phyloP scores from a whole-genome alignment of 2,329 filamentous ascomycete species.

The Fusarium neocosmosporiellum region DNA sequence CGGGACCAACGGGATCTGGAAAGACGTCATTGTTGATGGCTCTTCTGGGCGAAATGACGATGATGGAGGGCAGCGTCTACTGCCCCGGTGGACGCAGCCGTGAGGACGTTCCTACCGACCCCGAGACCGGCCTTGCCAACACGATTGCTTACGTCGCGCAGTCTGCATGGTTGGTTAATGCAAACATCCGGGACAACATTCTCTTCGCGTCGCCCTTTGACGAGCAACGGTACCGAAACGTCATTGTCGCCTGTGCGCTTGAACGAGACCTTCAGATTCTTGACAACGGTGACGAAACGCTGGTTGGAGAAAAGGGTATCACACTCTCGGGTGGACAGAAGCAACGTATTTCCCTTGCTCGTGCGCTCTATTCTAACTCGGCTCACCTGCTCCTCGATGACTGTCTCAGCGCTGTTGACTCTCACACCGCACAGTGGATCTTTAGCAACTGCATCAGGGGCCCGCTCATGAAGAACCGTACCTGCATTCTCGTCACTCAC shows the following conservation, averaged over 20 bases:
- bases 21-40: slow-evolving; percentile 98
- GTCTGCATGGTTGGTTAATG: slow-evolving; percentile 96
- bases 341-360: slow-evolving; percentile 95
- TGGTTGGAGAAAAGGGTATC: slow-evolving; percentile 97
- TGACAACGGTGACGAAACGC: slow-evolving; percentile 89
- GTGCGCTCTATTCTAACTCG: slow-evolving; percentile 95
- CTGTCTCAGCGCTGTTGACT: slow-evolving; percentile 95
- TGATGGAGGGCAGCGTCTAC: slow-evolving; percentile 82
- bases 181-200: slow-evolving; percentile 95
- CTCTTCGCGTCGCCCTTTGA: slow-evolving; percentile 86
- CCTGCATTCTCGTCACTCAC: slow-evolving; percentile 95
- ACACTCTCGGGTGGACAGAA: slow-evolving; percentile 97
- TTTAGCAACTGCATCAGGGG: slow-evolving; percentile 93
- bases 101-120: slow-evolving; percentile 84
- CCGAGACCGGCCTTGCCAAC: slow-evolving; percentile 87
- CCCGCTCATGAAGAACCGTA: slow-evolving; percentile 86
- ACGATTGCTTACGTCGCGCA: slow-evolving; percentile 97
- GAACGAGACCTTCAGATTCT: slow-evolving; percentile 93
- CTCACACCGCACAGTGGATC: slow-evolving; percentile 98
- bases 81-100: slow-evolving; percentile 87
- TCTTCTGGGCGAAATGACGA: slow-evolving; percentile 93
- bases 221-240: slow-evolving; percentile 84
- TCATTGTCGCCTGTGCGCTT: slow-evolving; percentile 90
- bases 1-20: slow-evolving; percentile 91
- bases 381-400: slow-evolving; percentile 93